Evolutionary conservation across 2,329 filamentous ascomycete species (phyloP).

Genomic region (Pyrenochaeta sp.): DNA sequence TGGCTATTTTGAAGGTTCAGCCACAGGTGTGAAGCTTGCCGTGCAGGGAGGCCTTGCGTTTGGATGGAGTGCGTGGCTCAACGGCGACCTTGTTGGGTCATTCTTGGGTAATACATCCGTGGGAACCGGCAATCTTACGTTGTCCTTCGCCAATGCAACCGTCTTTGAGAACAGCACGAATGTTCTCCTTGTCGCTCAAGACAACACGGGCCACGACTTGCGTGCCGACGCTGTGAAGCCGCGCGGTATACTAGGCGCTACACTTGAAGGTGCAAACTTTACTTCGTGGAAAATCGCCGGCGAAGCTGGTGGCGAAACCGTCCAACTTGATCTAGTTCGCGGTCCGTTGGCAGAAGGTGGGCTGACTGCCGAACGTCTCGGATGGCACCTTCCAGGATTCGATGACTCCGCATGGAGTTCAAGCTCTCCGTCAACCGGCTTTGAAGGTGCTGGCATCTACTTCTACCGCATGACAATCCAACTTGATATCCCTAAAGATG

Average conservation of each 20-base stretch:
- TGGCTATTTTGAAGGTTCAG: slow-evolving; percentile 49
- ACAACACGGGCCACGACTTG: slow-evolving; percentile 68
- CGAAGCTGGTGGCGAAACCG: slow-evolving; percentile 61
- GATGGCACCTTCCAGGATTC: slow-evolving; percentile 67
- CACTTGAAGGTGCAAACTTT: slow-evolving; percentile 58
- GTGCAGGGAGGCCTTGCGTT: slow-evolving; percentile 64
- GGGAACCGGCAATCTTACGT: slow-evolving; percentile 47
- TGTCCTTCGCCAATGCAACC: slow-evolving; percentile 62
- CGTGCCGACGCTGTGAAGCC: slow-evolving; percentile 58
- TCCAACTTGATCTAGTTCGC: slow-evolving; percentile 63
- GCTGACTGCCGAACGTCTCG: slow-evolving; percentile 65
- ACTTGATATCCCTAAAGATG: slow-evolving; percentile 59
- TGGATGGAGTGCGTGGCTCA: slow-evolving; percentile 67
- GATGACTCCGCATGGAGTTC: slow-evolving; percentile 58
- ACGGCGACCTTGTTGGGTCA: slow-evolving; percentile 65
- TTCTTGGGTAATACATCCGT: slow-evolving; percentile 60
- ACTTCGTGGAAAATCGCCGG: slow-evolving; percentile 67
- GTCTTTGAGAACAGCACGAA: slow-evolving; percentile 53
- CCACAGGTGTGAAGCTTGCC: slow-evolving; percentile 59
- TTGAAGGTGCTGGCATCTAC: slow-evolving; percentile 61
- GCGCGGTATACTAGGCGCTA: slow-evolving; percentile 63
- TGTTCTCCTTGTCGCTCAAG: slow-evolving; percentile 64
- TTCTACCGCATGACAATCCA: slow-evolving; percentile 65
- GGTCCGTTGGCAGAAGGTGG: slow-evolving; percentile 67
- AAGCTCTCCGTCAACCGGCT: slow-evolving; percentile 49